Evolutionary conservation across 441 rosid species (phyloP).

Genomic region (Syzygium syzygioides): DNA sequence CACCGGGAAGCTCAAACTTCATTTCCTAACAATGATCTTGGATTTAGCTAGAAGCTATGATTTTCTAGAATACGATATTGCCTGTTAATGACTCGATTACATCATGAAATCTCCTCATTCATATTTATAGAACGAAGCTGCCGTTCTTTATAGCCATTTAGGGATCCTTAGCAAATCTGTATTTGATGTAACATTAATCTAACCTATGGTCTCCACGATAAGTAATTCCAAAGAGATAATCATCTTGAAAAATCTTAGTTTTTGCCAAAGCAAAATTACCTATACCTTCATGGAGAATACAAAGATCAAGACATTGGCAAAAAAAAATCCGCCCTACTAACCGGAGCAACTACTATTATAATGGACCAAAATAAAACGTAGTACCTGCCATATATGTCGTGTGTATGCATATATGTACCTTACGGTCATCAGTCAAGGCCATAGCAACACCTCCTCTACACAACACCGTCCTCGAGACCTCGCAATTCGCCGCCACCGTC

Average conservation of each 20-base stretch:
- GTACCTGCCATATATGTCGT: neutral
- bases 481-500: neutral
- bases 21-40: neutral
- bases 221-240: neutral
- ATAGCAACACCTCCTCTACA: neutral
- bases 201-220: neutral
- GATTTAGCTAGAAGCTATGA: neutral
- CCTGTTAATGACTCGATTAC: accelerated
- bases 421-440: neutral
- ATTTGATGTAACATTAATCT: accelerated
- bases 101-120: neutral
- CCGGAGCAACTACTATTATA: too few relatives aligned
- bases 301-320: neutral
- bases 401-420: neutral
- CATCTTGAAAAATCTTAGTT: neutral
- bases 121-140: accelerated
- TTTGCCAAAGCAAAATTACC: neutral
- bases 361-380: neutral
- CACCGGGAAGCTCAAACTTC: accelerated
- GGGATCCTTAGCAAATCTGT: accelerated
- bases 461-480: neutral
- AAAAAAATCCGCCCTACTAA: too few relatives aligned
- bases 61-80: neutral
- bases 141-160: neutral
- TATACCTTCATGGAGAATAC: neutral